Evolutionary conservation across 306 rosid species (phyloP), one percentile per base, ranked within the genome.

Genomic region (Cyclanthera cordifolia): DNA sequence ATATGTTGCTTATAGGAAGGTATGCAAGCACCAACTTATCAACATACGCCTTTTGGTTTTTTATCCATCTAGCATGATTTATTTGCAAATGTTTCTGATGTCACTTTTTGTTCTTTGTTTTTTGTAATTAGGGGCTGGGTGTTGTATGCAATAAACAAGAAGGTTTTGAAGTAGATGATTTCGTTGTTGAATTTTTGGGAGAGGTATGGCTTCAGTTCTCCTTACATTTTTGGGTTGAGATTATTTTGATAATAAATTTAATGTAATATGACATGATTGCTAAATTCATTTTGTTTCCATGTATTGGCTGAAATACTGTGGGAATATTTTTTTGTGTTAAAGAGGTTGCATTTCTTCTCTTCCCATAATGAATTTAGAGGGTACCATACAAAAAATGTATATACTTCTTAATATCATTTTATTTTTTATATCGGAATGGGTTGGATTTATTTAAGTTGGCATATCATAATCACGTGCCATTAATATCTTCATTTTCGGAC

Each of bases 1-100:
- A 77, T 94, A 94, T 80, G 97, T 94, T 71, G 95, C 96, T 66
- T 94, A 90, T 72, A 76, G 99, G 76, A 94, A 94, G 96, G 99
- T 94, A 85, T 60, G 27, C 69, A 12, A 49, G 16, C 66, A 37
- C 69, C 48, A 52, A 72, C 63, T 68, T 72, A 50, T 64, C 71
- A 21, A 64, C 77, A 11, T 50, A 5, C 24, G 2, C 12, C 0
- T 43, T 45, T 15, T 55, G 24, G 12, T 12, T 1, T 14, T 56
- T 52, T 74, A 34, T 54, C 50, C 58, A 58, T 49, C 64, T 53
- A 76, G 24, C 52, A 67, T 61, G 34, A 73, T 63, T 68, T 27
- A 32, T 47, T 25, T 49, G 63, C 32, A 34, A 37, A 37, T 17
- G 24, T 70, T 71, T 21, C 46, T 49, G 49, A 51, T 74, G 64